A percentile compares a stretch with the other conserved stretches of the same genome.
These are phyloP conservation scores for Neocallimastix lanati DNA, from an alignment of 192 early-diverging fungal genomes.

Conservation along the genomic window DNA sequence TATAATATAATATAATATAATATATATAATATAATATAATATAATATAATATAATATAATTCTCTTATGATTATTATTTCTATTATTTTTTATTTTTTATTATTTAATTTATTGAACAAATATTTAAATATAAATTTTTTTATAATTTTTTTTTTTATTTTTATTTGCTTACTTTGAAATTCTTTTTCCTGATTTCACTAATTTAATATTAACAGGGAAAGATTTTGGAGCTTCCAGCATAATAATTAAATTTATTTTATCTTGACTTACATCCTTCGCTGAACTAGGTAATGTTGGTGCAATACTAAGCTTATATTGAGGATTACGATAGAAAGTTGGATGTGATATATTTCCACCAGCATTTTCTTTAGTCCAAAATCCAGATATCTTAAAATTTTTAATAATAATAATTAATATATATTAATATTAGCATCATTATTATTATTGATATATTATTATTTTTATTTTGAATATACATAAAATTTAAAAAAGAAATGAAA, in stretches of 20 bases:
- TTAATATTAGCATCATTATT: background rate
- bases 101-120: too few species aligned
- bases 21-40: too few species aligned
- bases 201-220: slow-evolving; percentile 42
- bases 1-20: too few species aligned
- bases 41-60: too few species aligned
- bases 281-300: background rate
- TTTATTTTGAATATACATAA: too few species aligned
- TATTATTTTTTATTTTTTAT: too few species aligned
- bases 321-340: slow-evolving; percentile 55
- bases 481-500: too few species aligned
- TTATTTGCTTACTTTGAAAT: slow-evolving; percentile 30
- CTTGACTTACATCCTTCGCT: background rate
- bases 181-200: slow-evolving; percentile 53
- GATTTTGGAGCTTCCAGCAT: slow-evolving; percentile 50
- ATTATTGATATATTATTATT: background rate
- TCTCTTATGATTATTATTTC: too few species aligned
- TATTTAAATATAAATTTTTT: too few species aligned
- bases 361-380: slow-evolving; percentile 52
- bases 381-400: too few species aligned
- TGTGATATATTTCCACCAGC: slow-evolving; percentile 58
- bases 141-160: slow-evolving; percentile 8
- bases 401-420: too few species aligned
- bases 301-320: slow-evolving; percentile 52
- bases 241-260: slow-evolving; percentile 11